A percentile compares a stretch with the other conserved stretches of the same genome.
phyloP scores from a whole-genome alignment of 257 asterid species.

The Fraxinus americana region DNA sequence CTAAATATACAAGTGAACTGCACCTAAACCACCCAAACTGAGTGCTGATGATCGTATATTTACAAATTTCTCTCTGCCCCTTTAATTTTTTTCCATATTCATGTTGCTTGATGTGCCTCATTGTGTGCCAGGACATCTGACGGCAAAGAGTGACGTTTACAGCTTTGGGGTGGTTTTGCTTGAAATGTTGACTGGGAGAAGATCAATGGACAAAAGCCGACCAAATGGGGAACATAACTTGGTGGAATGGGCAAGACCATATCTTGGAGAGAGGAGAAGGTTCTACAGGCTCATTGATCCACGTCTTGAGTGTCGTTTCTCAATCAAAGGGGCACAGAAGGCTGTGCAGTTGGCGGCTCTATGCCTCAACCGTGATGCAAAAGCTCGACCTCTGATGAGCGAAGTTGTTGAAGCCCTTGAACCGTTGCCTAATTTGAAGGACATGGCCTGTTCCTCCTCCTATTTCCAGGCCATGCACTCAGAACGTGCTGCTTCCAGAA shows the following conservation, averaged over 20 bases:
- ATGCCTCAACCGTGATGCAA: slow-evolving; percentile 72
- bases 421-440: slow-evolving; percentile 56
- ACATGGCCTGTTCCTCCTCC: slow-evolving; percentile 62
- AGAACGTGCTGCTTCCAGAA: slow-evolving; percentile 36
- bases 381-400: slow-evolving; percentile 73
- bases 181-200: slow-evolving; percentile 64
- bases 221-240: slow-evolving; percentile 66
- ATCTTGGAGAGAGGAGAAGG: slow-evolving; percentile 55
- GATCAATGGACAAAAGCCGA: slow-evolving; percentile 70
- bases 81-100: not conserved
- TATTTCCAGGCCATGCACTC: slow-evolving; percentile 62
- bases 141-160: slow-evolving; percentile 83
- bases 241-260: slow-evolving; percentile 77
- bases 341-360: slow-evolving; percentile 65
- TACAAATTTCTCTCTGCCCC: no score
- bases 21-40: no score
- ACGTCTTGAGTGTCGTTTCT: slow-evolving; percentile 71
- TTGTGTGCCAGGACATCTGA: slow-evolving; percentile 61
- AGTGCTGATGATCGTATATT: no score
- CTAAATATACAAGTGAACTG: no score
- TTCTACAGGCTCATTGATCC: slow-evolving; percentile 66
- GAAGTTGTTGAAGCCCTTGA: slow-evolving; percentile 66
- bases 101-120: slow-evolving; percentile 6
- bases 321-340: slow-evolving; percentile 62
- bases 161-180: slow-evolving; percentile 86